Evolutionary conservation across 345 rosid species (phyloP), one percentile per base, ranked within the genome.

Genomic region (Acer yangbiense): DNA sequence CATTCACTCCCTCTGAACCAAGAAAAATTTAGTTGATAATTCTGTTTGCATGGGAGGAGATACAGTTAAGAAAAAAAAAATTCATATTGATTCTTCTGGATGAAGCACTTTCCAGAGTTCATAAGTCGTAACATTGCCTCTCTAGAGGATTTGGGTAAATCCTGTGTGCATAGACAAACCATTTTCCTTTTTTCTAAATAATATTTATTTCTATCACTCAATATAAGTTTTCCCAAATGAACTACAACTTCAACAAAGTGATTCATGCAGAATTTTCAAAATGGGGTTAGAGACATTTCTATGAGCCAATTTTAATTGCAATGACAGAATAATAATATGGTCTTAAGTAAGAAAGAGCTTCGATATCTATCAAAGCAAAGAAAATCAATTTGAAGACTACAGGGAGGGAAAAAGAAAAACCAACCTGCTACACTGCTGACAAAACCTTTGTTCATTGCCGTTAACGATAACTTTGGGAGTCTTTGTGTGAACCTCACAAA

Each of bases 341-440:
- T 54, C 65, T 75, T 35, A 21, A 16, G 11, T 35, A 35, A n/a
- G 3, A 18, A 66, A 20, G 29, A 54, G 35, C 20, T 65, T n/a
- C 12, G 23, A 20, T 66, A 66, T 41, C 23, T 68, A 58, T 25
- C 27, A 68, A 7, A 4, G 35, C 35, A 4, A 67, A 54, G 46
- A 21, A 52, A 39, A 41, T 43, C 21, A 57, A 57, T 20, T 20
- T 68, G 27, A 68, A 76, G 13, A 66, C 41, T 16, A 43, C n/a
- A 55, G n/a, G 58, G 43, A 50, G 68, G 12, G 67, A 43, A 55
- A 14, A 60, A 9, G 63, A 63, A 21, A 44, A 62, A 63, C 82
- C 46, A 73, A 89, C 92, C 90, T 85, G 84, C 92, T 89, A 67
- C 92, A 89, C 68, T 89, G 92, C 81, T 89, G 92, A 80, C 92